Percentiles rank a stretch among this genome's conserved stretches.
These are phyloP conservation scores for Sarocladium kiliense DNA, from an alignment of 2,329 filamentous ascomycete species.

Conservation along the genomic window DNA sequence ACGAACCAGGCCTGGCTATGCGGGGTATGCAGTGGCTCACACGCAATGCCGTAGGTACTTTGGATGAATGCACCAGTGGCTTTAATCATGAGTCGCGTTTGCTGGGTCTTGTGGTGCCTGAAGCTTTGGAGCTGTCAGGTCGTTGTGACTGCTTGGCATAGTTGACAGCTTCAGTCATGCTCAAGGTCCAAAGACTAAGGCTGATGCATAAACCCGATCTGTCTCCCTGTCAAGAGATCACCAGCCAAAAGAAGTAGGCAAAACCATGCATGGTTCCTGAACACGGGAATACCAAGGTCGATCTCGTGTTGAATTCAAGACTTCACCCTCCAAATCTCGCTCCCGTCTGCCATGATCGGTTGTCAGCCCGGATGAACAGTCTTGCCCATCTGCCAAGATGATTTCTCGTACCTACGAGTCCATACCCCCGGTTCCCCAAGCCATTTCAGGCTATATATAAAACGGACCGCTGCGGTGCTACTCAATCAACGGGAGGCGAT, in stretches of 20 bases:
- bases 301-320: too few species aligned
- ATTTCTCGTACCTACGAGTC: not conserved
- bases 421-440: not conserved
- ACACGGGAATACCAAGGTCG: not conserved
- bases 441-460: constrained; percentile 7
- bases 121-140: not conserved
- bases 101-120: not conserved
- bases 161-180: not conserved
- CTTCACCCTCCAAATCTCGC: too few species aligned
- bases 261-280: not conserved
- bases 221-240: not conserved
- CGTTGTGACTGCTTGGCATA: not conserved
- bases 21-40: not conserved
- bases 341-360: not conserved
- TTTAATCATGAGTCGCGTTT: not conserved
- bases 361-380: not conserved
- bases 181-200: not conserved
- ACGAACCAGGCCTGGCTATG: not conserved
- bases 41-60: not conserved
- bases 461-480: not conserved
- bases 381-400: not conserved
- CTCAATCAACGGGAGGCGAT: too few species aligned
- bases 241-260: not conserved
- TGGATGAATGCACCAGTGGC: not conserved
- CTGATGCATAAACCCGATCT: not conserved